A percentile compares a stretch with the other conserved stretches of the same genome.
Conservation (phyloP, 2,329 filamentous ascomycete species). For the Alternaria gaisen region DNA sequence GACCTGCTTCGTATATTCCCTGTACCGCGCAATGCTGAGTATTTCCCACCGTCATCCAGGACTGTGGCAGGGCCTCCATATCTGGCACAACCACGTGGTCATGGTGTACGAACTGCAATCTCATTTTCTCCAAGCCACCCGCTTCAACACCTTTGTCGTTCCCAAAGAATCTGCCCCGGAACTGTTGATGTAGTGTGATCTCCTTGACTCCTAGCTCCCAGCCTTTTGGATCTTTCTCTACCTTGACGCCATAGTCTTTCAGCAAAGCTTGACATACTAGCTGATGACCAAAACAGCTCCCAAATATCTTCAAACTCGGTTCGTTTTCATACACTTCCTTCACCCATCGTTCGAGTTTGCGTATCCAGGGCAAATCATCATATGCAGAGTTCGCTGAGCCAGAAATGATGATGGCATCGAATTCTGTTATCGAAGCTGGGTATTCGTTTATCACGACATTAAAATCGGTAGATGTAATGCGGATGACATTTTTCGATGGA, state of each 20-base stretch:
- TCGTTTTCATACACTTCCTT: slow-evolving; percentile 40
- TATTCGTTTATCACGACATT: slow-evolving; percentile 50
- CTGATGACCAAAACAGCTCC: slow-evolving; percentile 58
- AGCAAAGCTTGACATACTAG: slow-evolving; percentile 53
- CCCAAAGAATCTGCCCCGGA: slow-evolving; percentile 11
- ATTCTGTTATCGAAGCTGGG: slow-evolving; percentile 37
- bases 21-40: slow-evolving; percentile 51
- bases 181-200: slow-evolving; percentile 27
- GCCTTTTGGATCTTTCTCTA: slow-evolving; percentile 38
- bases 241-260: slow-evolving; percentile 34
- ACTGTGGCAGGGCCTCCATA: slow-evolving; percentile 21
- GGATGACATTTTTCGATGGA: not conserved
- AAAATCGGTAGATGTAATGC: slow-evolving; percentile 46
- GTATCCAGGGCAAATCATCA: slow-evolving; percentile 41
- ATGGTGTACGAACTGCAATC: slow-evolving; percentile 53
- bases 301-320: slow-evolving; percentile 52
- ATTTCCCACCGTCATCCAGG: slow-evolving; percentile 33
- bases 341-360: slow-evolving; percentile 41
- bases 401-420: slow-evolving; percentile 53
- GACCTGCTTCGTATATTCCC: slow-evolving; percentile 51
- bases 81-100: slow-evolving; percentile 40
- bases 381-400: slow-evolving; percentile 50
- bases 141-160: not conserved
- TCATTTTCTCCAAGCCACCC: slow-evolving; percentile 23
- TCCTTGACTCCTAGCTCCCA: slow-evolving; percentile 40